Base-by-base conservation (phyloP, 768 basidiomycete genomes). In the Tulasnella sp. region DNA sequence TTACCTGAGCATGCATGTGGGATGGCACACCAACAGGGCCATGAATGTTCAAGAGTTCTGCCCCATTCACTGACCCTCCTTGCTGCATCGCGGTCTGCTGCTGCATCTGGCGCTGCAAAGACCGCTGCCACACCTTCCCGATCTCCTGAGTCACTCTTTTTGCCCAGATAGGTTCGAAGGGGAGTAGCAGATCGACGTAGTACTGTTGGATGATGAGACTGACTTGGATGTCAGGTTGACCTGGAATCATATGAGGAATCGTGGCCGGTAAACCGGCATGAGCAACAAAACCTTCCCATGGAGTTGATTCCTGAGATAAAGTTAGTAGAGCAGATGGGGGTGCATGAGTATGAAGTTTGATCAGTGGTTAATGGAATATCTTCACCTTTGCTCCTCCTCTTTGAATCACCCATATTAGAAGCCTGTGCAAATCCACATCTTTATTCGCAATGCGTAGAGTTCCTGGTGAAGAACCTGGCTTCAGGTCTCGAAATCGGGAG, bases 361-460 rank as follows among this genome's bases (percentile, higher is more conserved):
- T n/a, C 15, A 45, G 19, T 20, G 5, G 25, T 16, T 24, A 15
- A 35, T 37, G 16, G 24, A 13, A 59, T 74, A 59, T n/a, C n/a
- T n/a, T n/a, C 66, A 86, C 86, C 59, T 72, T 75, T 55, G 66
- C 68, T 24, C 85, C 85, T 22, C 87, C 86, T 31, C 66, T 58
- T 56, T 76, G 72, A 52, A 66, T 66, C 39, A 83, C 79, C 35
- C 75, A 55, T 10, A 69, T 70, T 78, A 81, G 88, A 8, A 89
- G 65, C 60, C 72, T 81, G 64, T 81, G 79, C n/a, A 89, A 63
- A 61, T 83, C 80, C 39, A 89, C 66, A 58, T 87, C 83, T 62
- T 74, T 81, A 15, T 81, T 83, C 2, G 77, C 81, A 16, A 89
- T 60, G 42, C 76, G 75, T 62, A 88, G 70, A 34, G 72, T 66